Base-by-base conservation (phyloP, 805 yeast species). In the Suhomyces kilbournensis region DNA sequence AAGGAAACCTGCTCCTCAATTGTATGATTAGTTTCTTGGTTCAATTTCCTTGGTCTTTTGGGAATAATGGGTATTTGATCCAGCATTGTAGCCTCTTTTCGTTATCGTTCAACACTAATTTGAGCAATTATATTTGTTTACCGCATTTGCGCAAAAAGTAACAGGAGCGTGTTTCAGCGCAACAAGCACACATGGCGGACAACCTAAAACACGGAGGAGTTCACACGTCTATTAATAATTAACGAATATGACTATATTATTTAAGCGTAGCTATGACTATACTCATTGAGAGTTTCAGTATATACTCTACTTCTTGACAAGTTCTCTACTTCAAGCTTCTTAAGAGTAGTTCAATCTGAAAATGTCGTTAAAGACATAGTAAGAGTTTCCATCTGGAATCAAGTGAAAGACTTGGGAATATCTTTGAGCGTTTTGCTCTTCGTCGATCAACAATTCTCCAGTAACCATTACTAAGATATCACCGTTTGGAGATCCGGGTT, bases 391-490 rank as follows among this genome's bases (percentile, higher is more conserved):
- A 54, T 94, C 99, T 59, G 97, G 97, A 57, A 91, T 86, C 76
- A 94, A 83, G 70, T 94, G 98, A 85, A 94, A 94, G 46, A 90
- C 96, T 77, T 94, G 99, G 30, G 98, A 90, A 76, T 92, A 94
- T 75, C 97, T 86, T 75, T 93, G 97, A 52, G 97, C 84, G 72
- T 90, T 91, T 69, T 85, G 88, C 78, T 94, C 98, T 58, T 93
- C 98, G 70, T 94, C 99, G 59, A 87, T 80, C 63, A 91, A 74
- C 60, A 94, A 81, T 72, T 90, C 97, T 58, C 99, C 99, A 51
- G 99, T 94, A 63, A 94, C 97, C 94, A 94, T 86, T 50, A 93
- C 98, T 63, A 94, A 79, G 51, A 94, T 96, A 68, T 93, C 97
- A 56, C 94, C 93, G 62, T 78, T 82, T 53, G 96, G 90, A 53